These are phyloP conservation scores for Stachybotrys chlorohalonatus DNA, from an alignment of 2,329 filamentous ascomycete genomes.

Conservation along the genomic window DNA sequence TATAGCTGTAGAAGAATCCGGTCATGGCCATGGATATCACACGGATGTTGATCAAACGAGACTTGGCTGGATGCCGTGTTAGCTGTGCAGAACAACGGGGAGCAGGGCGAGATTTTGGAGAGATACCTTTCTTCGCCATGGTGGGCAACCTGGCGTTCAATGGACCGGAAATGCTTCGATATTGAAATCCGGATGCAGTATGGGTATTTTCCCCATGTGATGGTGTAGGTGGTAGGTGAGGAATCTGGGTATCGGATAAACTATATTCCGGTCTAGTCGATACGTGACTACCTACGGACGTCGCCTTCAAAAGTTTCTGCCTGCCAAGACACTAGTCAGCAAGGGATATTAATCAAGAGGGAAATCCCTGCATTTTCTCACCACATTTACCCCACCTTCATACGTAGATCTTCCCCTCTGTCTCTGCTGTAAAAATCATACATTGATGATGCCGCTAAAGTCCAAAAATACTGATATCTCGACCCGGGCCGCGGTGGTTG, in stretches of 20 bases:
- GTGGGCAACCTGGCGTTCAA: not conserved
- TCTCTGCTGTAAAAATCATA: not conserved
- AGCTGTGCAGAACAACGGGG: not conserved
- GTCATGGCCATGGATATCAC: constrained; percentile 98
- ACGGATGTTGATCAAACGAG: constrained; percentile 85
- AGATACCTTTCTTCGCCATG: constrained; percentile 17
- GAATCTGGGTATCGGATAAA: no score
- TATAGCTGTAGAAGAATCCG: constrained; percentile 90
- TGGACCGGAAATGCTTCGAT: not conserved
- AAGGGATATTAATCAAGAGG: not conserved
- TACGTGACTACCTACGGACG: not conserved
- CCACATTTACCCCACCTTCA: not conserved
- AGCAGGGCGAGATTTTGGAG: not conserved
- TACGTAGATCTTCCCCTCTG: not conserved
- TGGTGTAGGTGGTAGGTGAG: not conserved
- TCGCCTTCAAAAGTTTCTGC: not conserved
- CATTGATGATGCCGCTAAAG: not conserved
- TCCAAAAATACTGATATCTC: not conserved
- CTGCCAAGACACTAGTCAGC: not conserved
- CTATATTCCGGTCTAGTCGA: no score
- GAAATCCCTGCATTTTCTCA: not conserved
- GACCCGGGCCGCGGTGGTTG: not conserved
- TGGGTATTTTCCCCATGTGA: not conserved
- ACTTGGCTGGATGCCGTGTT: constrained; percentile 56
- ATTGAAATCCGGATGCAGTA: not conserved